Evolutionary conservation across 2,329 filamentous ascomycete genomes (phyloP).

Genomic region (Fulvia fulva): DNA sequence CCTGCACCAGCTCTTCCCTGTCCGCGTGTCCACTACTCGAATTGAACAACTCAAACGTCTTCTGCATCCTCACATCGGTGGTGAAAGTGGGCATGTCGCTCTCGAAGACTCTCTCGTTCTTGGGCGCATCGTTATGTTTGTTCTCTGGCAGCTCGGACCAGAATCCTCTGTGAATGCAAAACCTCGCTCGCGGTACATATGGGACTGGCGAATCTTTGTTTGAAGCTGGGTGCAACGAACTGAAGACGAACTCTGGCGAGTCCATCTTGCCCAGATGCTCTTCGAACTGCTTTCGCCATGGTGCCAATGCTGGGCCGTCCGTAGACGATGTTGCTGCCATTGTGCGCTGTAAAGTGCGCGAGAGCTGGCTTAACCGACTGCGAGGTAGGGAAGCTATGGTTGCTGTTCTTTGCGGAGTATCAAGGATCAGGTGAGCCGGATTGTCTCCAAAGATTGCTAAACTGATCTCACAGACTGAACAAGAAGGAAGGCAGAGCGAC

Average conservation of each 20-base stretch:
- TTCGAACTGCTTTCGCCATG: constrained; percentile 51
- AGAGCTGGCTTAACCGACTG: constrained; percentile 38
- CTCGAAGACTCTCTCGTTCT: constrained; percentile 67
- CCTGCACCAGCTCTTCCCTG: constrained; percentile 40
- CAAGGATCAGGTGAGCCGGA: neutral
- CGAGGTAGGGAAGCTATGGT: constrained; percentile 33
- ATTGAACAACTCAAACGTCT: constrained; percentile 66
- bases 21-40: constrained; percentile 46
- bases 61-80: constrained; percentile 84
- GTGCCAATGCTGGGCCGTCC: constrained; percentile 40
- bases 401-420: constrained; percentile 12
- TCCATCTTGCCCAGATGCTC: constrained; percentile 48
- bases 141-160: constrained; percentile 71
- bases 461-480: neutral
- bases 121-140: constrained; percentile 66
- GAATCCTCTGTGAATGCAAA: constrained; percentile 81
- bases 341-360: constrained; percentile 33
- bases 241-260: constrained; percentile 49
- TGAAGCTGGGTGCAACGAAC: constrained; percentile 46
- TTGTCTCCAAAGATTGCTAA: neutral
- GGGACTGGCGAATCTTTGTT: constrained; percentile 36
- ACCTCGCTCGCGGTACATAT: constrained; percentile 60
- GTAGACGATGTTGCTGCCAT: constrained; percentile 44
- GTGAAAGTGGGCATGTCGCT: constrained; percentile 80
- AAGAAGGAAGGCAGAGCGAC: neutral